Evolutionary conservation across 176 grass and related monocot genomes (phyloP).

Genomic region (Phragmites australis): DNA sequence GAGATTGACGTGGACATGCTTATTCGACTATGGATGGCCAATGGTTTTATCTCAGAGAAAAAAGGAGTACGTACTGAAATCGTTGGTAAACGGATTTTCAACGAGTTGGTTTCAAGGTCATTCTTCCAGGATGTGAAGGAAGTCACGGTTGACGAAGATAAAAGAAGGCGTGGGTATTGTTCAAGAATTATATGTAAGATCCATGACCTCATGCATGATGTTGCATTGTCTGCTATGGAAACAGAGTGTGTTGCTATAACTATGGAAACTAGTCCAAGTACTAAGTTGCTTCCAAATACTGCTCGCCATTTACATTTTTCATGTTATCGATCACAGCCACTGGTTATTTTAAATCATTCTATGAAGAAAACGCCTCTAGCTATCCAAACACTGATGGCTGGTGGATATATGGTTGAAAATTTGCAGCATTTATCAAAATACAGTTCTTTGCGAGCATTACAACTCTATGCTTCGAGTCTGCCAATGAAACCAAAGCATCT

Average conservation of each 20-base stretch:
- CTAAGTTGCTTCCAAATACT: background rate
- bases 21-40: constrained; percentile 38
- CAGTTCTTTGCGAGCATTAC: background rate
- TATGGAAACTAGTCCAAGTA: background rate
- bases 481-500: constrained; percentile 12
- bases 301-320: constrained; percentile 16
- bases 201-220: constrained; percentile 43
- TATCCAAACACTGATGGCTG: constrained; percentile 2
- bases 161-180: background rate
- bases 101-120: constrained; percentile 12
- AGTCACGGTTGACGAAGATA: background rate
- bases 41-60: background rate
- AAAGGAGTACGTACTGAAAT: background rate
- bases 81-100: background rate
- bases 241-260: background rate
- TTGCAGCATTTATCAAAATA: background rate
- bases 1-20: too few relatives aligned
- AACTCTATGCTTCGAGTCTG: fast-evolving
- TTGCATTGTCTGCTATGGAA: constrained; percentile 9
- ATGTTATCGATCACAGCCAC: background rate
- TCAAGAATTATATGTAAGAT: constrained; percentile 15
- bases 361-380: background rate
- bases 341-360: background rate
- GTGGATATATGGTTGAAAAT: fast-evolving
- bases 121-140: constrained; percentile 17